phyloP scores from a whole-genome alignment of 1,284 basidiomycete genomes.

The Mrakiaceae sp. region DNA sequence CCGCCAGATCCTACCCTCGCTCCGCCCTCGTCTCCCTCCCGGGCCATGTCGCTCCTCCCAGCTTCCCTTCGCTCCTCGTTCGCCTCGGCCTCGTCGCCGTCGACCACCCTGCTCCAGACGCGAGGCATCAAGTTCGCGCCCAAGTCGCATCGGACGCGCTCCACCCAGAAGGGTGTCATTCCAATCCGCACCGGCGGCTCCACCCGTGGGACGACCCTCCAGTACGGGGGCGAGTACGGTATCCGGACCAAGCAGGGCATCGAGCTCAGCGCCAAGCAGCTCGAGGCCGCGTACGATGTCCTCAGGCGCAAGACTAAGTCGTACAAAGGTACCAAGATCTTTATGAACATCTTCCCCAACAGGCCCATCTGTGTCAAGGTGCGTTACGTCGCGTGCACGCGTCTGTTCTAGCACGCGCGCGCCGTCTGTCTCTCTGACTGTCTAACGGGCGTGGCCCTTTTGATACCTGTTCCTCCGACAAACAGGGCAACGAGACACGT shows the following conservation, averaged over 20 bases:
- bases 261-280: conserved; percentile 82
- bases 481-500: conserved; percentile 90
- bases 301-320: conserved; percentile 84
- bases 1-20: conserved; percentile 12
- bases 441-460: not conserved
- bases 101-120: conserved; percentile 25
- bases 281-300: conserved; percentile 74
- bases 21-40: conserved; percentile 3
- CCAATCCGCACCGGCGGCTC: conserved; percentile 79
- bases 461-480: not conserved
- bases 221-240: conserved; percentile 76
- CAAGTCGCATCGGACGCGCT: conserved; percentile 63
- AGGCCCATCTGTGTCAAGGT: conserved; percentile 96
- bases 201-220: conserved; percentile 83
- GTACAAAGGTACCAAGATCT: conserved; percentile 81
- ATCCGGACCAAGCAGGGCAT: conserved; percentile 76
- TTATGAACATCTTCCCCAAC: conserved; percentile 86
- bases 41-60: conserved; percentile 16
- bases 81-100: conserved; percentile 9
- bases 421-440: not conserved
- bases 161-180: conserved; percentile 76
- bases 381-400: not conserved
- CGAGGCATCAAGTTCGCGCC: conserved; percentile 62
- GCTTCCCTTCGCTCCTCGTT: conserved; percentile 13
- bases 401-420: not conserved